Evolutionary conservation across 768 basidiomycete species (phyloP).

Genomic region (Piloderma croceum): DNA sequence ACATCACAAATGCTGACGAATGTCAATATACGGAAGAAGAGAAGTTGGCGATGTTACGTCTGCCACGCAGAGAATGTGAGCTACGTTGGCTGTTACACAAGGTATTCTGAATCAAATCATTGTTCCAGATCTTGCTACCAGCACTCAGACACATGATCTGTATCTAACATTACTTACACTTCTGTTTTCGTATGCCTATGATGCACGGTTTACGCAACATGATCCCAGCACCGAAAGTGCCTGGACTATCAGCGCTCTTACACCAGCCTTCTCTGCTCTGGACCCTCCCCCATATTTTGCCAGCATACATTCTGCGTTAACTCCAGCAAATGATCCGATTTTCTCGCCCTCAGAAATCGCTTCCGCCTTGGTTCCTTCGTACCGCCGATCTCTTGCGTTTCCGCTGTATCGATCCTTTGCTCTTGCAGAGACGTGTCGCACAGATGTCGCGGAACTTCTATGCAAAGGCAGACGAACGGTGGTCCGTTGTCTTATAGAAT

Average conservation of each 20-base stretch:
- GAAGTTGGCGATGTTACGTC: conserved; percentile 54
- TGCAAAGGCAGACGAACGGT: conserved; percentile 56
- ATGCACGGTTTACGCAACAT: conserved; percentile 66
- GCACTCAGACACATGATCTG: conserved; percentile 50
- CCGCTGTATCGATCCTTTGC: conserved; percentile 77
- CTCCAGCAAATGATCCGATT: conserved; percentile 1
- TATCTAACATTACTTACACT: conserved; percentile 67
- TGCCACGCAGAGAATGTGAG: conserved; percentile 52
- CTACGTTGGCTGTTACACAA: neutral
- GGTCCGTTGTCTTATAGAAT: conserved; percentile 61
- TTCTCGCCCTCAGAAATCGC: conserved; percentile 44
- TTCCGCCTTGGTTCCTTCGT: conserved; percentile 52
- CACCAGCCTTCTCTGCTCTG: conserved; percentile 77
- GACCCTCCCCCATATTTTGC: conserved; percentile 56
- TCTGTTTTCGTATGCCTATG: conserved; percentile 79
- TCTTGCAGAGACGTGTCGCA: conserved; percentile 62
- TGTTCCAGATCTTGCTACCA: conserved; percentile 53
- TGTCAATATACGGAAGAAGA: conserved; percentile 68
- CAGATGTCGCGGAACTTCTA: conserved; percentile 57
- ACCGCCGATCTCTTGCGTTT: conserved; percentile 70
- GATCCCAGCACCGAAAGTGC: conserved; percentile 87
- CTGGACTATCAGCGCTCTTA: conserved; percentile 74
- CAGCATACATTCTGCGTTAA: conserved; percentile 12
- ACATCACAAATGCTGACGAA: conserved; percentile 26
- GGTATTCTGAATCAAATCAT: conserved; percentile 3